Evolutionary conservation across 2,329 filamentous ascomycete species (phyloP).

Genomic region (Colletotrichum cuscutae): DNA sequence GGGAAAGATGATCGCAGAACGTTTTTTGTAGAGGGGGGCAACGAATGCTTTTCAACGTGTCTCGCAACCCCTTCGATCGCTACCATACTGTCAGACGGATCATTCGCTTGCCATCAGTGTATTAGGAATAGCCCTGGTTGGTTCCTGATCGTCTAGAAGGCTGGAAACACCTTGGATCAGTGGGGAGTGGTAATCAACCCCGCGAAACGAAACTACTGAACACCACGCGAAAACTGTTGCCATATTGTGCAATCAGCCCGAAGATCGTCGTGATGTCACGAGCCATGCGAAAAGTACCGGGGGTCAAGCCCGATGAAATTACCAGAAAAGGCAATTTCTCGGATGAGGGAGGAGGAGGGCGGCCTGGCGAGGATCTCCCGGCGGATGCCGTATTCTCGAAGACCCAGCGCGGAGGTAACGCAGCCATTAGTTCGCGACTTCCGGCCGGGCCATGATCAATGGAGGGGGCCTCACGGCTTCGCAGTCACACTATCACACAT

Average conservation of each 20-base stretch:
- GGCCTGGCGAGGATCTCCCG: background rate
- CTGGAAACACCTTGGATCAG: background rate
- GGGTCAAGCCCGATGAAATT: background rate
- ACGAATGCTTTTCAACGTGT: background rate
- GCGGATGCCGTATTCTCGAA: background rate
- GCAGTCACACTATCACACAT: background rate
- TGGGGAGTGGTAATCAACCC: background rate
- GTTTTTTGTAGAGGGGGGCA: background rate
- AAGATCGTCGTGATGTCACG: background rate
- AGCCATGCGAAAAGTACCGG: background rate
- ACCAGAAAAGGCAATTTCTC: background rate
- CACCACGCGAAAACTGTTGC: background rate
- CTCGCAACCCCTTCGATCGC: background rate
- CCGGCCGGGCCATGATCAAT: slow-evolving; percentile 19
- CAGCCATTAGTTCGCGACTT: slow-evolving; percentile 1
- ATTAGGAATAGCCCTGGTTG: background rate
- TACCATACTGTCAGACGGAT: background rate
- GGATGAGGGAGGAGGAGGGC: background rate
- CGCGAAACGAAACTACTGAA: background rate
- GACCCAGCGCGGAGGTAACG: background rate
- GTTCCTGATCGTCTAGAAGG: background rate
- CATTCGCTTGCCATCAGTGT: background rate
- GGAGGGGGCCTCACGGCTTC: no score
- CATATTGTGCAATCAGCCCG: background rate
- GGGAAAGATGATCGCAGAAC: background rate